Conservation (phyloP, 169 alveolate genomes). For the Plasmodium yoelii region DNA sequence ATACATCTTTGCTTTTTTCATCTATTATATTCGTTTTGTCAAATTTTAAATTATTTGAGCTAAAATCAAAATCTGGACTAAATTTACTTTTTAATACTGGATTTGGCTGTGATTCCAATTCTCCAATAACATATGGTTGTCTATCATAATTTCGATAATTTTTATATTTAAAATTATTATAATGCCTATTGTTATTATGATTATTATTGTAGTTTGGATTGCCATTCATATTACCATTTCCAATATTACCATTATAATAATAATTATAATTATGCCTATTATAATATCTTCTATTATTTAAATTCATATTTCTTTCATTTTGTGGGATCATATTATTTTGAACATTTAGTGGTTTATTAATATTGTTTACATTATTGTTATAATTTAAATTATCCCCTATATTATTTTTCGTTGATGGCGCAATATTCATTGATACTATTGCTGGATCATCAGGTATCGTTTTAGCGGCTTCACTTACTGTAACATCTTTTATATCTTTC, state of each 20-base stretch:
- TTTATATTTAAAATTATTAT: slow-evolving; percentile 59
- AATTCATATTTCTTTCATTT: slow-evolving; percentile 62
- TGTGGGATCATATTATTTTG: slow-evolving; percentile 38
- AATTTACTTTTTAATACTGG: slow-evolving; percentile 69
- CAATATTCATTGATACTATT: slow-evolving; percentile 72
- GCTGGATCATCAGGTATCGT: slow-evolving; percentile 78
- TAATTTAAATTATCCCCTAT: slow-evolving; percentile 57
- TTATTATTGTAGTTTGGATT: slow-evolving; percentile 8
- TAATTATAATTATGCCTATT: slow-evolving; percentile 52
- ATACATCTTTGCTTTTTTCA: slow-evolving; percentile 38
- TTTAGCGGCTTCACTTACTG: slow-evolving; percentile 84
- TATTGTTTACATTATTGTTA: slow-evolving; percentile 51
- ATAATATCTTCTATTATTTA: slow-evolving; percentile 61
- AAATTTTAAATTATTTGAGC: slow-evolving; percentile 49
- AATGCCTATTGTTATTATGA: slow-evolving; percentile 41
- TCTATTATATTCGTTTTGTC: slow-evolving; percentile 70
- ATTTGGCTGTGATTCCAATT: slow-evolving; percentile 69
- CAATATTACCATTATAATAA: slow-evolving; percentile 10
- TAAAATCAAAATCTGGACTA: slow-evolving; percentile 75
- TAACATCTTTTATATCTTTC: slow-evolving; percentile 88
- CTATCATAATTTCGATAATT: slow-evolving; percentile 69
- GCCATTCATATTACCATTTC: slow-evolving; percentile 1
- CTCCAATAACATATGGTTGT: slow-evolving; percentile 47
- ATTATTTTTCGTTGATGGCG: slow-evolving; percentile 61
- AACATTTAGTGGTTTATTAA: slow-evolving; percentile 50